These are phyloP conservation scores for Gossypium mustelinum DNA, from an alignment of 345 rosid genomes.

Conservation along the genomic window DNA sequence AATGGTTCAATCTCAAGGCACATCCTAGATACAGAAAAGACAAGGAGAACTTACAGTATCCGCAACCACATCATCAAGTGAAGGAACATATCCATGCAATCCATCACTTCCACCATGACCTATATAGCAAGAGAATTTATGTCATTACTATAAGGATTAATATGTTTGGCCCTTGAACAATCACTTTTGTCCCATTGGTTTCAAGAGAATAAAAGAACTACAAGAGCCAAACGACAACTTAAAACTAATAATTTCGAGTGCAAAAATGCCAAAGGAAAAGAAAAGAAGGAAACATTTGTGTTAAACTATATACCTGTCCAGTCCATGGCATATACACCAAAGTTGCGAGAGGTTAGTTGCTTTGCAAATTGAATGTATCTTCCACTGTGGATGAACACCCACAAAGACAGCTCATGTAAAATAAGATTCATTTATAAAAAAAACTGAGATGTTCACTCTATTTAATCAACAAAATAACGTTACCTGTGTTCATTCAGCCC, in stretches of 20 bases:
- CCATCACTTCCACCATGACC: constrained; percentile 99
- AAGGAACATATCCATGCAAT: constrained; percentile 96
- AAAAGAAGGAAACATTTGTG: constrained; percentile 2
- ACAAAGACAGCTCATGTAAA: background rate
- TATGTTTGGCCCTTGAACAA: background rate
- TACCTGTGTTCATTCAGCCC: too few species aligned
- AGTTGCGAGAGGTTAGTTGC: constrained; percentile 62
- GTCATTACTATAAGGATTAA: constrained; percentile 9
- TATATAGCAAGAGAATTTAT: constrained; percentile 25
- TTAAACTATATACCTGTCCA: constrained; percentile 61
- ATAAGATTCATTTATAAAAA: background rate
- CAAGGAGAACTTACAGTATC: constrained; percentile 56
- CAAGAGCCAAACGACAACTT: background rate
- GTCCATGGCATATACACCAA: constrained; percentile 91
- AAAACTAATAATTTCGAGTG: background rate
- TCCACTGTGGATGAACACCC: constrained; percentile 47
- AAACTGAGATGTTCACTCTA: background rate
- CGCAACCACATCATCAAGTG: constrained; percentile 85
- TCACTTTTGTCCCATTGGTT: background rate
- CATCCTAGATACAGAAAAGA: background rate
- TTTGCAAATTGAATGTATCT: constrained; percentile 83
- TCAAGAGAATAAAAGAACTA: background rate
- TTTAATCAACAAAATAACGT: constrained; percentile 3
- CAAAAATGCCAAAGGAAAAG: background rate
- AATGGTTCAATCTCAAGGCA: background rate